Base-by-base conservation (phyloP, 768 basidiomycete genomes). In the Termitomyces sp. region DNA sequence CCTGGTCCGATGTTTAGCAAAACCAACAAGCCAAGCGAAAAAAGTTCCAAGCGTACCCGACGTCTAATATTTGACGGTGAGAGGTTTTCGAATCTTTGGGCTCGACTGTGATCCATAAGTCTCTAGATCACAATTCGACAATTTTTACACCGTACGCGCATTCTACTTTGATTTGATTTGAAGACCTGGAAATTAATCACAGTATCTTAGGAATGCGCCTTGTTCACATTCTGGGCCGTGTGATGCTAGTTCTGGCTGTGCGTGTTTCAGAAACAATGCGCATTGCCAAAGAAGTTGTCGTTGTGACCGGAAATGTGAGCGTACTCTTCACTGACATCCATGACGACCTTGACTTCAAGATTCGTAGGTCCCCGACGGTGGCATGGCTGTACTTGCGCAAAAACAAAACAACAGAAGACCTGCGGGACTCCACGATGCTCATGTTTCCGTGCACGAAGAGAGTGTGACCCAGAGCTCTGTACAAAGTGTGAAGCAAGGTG, bases 381-480 rank as follows among this genome's bases (percentile, higher is more conserved):
- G 77, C 66, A 63, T 53, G 87, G 87, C 2, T 89, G 87, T 60
- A 64, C 62, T 9, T 88, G 85, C 60, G 64, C 66, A 1, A 66
- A 63, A 37, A 40, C 22, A 7, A 66, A 57, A 41, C 60, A 63
- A 2, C 56, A 53, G 19, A 65, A 59, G 51, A 64, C 60, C 19
- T 81, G 73, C 67, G 65, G 64, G n/a, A 76, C 68, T 2, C 58
- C 63, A 14, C 68, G 67, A 4, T 90, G 88, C 59, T 74, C 77
- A 9, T 90, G 88, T 62, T 71, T 67, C 47, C 66, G 60, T 21
- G 70, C 74, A 0, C 62, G 70, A 9, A 73, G 82, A 35, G 88
- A 90, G 64, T 90, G 88, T 56, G 85, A 88, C 65, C 85, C 86
- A 2, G 81, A 82, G 35, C 55, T 87, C 9, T 90, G 88, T 57